phyloP scores from a whole-genome alignment of 225 moss, liverwort and hornwort genomes.

The Physcomitrellopsis africana region DNA sequence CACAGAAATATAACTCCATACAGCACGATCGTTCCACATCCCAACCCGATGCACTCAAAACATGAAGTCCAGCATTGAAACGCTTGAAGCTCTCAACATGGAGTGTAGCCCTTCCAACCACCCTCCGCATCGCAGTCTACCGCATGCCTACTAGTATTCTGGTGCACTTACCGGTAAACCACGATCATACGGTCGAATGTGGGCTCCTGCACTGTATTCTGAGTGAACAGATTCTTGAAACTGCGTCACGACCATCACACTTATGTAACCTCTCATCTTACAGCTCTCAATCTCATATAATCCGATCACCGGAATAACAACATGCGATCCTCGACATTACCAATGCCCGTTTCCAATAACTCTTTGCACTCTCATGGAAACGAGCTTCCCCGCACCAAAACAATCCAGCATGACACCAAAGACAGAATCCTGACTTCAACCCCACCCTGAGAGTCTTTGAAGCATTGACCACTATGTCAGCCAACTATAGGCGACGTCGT shows the following conservation, averaged over 20 bases:
- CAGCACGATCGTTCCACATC: neutral
- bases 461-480: neutral
- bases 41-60: constrained; percentile 3
- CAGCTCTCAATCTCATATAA: constrained; percentile 23
- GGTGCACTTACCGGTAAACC: constrained; percentile 53
- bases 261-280: too few species aligned
- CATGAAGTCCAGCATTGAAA: constrained; percentile 13
- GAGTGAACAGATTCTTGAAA: constrained; percentile 65
- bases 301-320: constrained; percentile 13
- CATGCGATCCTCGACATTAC: constrained; percentile 10
- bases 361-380: constrained; percentile 1
- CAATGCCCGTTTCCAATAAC: constrained; percentile 7
- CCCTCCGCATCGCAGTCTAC: constrained; percentile 1
- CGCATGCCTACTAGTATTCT: constrained; percentile 6
- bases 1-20: neutral
- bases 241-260: constrained; percentile 39
- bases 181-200: constrained; percentile 73
- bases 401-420: neutral
- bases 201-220: constrained; percentile 75
- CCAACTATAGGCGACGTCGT: constrained; percentile 4
- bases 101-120: neutral
- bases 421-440: constrained; percentile 13
- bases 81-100: constrained; percentile 24
- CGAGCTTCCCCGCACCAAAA: neutral
- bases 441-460: neutral